Conservation (phyloP, 75 land plant genomes). For the Sequoia sempervirens region DNA sequence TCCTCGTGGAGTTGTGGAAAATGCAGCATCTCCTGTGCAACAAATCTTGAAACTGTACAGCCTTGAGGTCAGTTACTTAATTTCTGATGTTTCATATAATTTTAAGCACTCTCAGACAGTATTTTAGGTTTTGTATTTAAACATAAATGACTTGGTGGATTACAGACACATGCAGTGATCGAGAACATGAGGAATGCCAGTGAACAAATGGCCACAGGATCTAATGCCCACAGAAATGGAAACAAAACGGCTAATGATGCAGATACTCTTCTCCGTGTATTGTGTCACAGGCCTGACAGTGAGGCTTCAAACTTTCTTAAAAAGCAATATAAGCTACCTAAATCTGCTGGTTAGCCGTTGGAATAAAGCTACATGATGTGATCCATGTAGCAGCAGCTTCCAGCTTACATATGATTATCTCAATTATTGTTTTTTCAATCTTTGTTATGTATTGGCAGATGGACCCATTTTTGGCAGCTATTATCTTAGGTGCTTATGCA, state of each 20-base stretch:
- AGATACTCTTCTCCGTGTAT: conserved; percentile 65
- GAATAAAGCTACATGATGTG: not conserved
- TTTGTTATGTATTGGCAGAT: too few relatives aligned
- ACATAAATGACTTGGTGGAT: not conserved
- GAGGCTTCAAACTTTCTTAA: conserved; percentile 89
- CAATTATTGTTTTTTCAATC: too few relatives aligned
- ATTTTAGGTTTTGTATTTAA: not conserved
- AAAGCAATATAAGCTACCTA: conserved; percentile 90
- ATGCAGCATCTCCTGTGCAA: conserved; percentile 68
- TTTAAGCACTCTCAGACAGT: not conserved
- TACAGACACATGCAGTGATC: conserved; percentile 79
- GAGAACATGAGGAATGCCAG: conserved; percentile 72
- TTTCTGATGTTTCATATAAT: not conserved
- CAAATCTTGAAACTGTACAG: conserved; percentile 64
- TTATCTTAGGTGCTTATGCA: not conserved
- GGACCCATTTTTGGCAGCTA: not conserved
- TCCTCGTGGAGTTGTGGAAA: conserved; percentile 93
- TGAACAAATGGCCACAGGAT: conserved; percentile 43
- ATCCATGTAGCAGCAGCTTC: not conserved
- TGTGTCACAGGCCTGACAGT: conserved; percentile 82
- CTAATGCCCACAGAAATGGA: conserved; percentile 36
- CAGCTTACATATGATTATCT: not conserved
- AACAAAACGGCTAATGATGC: conserved; percentile 58
- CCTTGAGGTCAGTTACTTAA: conserved; percentile 69
- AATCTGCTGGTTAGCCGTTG: conserved; percentile 23